Conservation (phyloP, 371 early-diverging fungal genomes). For the Smittium mucronatum region DNA sequence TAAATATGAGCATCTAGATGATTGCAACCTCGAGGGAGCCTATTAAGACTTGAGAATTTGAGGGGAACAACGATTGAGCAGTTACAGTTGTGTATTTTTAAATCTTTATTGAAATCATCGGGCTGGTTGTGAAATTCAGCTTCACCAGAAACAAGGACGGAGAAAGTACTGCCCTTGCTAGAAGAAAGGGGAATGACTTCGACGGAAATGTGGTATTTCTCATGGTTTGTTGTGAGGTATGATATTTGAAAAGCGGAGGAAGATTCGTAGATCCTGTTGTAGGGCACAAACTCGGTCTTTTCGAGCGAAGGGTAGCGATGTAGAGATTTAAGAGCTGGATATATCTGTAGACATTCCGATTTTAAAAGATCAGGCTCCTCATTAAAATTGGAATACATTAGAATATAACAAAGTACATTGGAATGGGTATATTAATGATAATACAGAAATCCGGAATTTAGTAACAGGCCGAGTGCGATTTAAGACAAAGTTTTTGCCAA, state of each 20-base stretch:
- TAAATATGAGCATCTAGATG: neutral
- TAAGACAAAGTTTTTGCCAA: too few relatives aligned
- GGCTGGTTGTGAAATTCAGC: conserved; percentile 6
- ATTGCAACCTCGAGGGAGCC: neutral
- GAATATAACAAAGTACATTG: too few relatives aligned
- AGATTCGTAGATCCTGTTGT: neutral
- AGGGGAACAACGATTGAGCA: conserved; percentile 1
- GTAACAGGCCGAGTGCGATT: too few relatives aligned
- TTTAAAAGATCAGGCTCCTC: too few relatives aligned
- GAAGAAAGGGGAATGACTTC: neutral
- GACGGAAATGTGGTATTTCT: neutral
- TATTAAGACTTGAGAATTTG: neutral
- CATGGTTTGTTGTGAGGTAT: neutral
- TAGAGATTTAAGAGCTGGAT: neutral
- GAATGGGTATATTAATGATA: too few relatives aligned
- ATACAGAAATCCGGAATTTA: too few relatives aligned
- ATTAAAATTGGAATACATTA: too few relatives aligned
- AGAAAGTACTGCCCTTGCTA: neutral
- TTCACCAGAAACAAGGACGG: conserved; percentile 3
- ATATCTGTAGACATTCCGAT: neutral
- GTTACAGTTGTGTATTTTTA: neutral
- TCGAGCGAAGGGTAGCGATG: neutral
- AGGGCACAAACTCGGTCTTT: neutral
- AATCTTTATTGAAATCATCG: neutral
- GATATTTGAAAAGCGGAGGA: neutral